Base-by-base conservation (phyloP, 768 basidiomycete species). In the Porphyrellus cyaneotinctus region DNA sequence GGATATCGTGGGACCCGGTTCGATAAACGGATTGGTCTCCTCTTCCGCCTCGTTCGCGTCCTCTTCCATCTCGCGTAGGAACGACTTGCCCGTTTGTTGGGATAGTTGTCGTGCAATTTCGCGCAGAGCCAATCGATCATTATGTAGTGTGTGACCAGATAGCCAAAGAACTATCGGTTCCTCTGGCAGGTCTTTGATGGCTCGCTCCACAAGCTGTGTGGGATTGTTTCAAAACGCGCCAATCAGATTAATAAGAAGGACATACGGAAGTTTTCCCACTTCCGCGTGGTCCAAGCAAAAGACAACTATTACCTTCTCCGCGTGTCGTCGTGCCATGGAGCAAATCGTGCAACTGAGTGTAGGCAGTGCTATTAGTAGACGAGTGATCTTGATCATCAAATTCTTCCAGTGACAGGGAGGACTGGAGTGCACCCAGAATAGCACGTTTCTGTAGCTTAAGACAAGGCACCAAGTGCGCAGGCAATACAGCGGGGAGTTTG, bases 241-340 rank as follows among this genome's bases (percentile, higher is more conserved):
- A 47, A 26, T 8, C 15, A 4, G 15, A 22, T 38, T 15, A 11
- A 43, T 31, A 28, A 26, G 42, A 37, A 53, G 46, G 43, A 53
- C 51, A 61, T 66, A 91, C 91, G 53, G 75, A 75, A 1, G 88
- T 86, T 72, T 97, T 97, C 18, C 94, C 95, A 56, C 86, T 88
- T 15, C 91, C 91, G 54, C 85, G 77, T 2, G 91, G 86, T 18
- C 95, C 95, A 39, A 93, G 75, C 4, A 97, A 64, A 49, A 97
- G 76, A 63, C 94, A 97, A 52, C 93, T 95, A 57, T 97, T 97
- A 4, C 95, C 94, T 74, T 97, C 95, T 11, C 87, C 88, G 26
- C 93, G 80, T 20, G 72, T 72, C 6, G 88, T 76, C 2, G 91
- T 91, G 12, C 93, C 94, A 20, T 70, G 66, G 6, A 97, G 72